Conservation (phyloP, 1,139 yeast genomes). For the Candida sojae region DNA sequence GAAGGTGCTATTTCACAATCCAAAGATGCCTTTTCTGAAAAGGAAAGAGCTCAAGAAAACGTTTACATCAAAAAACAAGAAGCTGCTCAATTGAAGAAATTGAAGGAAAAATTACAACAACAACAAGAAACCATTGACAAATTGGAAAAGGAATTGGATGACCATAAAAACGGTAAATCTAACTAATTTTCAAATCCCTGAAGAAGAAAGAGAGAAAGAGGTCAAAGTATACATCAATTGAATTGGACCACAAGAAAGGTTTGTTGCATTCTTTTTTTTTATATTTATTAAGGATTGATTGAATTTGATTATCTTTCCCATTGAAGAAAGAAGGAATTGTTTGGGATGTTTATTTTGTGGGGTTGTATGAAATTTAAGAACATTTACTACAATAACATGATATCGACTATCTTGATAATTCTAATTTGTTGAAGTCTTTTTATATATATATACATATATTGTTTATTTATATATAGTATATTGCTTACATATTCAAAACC, state of each 20-base stretch:
- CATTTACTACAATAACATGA: not conserved
- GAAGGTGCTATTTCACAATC: constrained; percentile 29
- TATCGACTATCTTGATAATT: not conserved
- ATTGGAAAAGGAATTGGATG: constrained; percentile 43
- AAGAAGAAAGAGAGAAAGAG: not conserved
- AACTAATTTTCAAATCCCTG: not conserved
- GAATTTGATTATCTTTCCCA: too few relatives aligned
- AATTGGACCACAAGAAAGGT: too few relatives aligned
- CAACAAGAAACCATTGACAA: constrained; percentile 47
- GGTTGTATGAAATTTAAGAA: not conserved
- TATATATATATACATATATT: not conserved
- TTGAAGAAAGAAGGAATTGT: not conserved
- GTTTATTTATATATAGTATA: not conserved
- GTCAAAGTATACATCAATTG: too few relatives aligned
- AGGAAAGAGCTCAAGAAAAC: constrained; percentile 48
- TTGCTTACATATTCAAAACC: not conserved
- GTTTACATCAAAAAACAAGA: constrained; percentile 49
- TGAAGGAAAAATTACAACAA: constrained; percentile 46
- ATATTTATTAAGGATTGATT: too few relatives aligned
- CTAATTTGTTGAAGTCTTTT: not conserved
- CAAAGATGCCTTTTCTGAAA: constrained; percentile 40
- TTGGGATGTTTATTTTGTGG: not conserved
- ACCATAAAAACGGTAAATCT: constrained; percentile 31
- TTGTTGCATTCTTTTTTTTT: too few relatives aligned
- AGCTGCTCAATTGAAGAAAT: constrained; percentile 49